Percentiles rank a stretch among this genome's conserved stretches.
Conservation (phyloP, 108 stramenopile genomes). For the Cyclotella kingstonii region DNA sequence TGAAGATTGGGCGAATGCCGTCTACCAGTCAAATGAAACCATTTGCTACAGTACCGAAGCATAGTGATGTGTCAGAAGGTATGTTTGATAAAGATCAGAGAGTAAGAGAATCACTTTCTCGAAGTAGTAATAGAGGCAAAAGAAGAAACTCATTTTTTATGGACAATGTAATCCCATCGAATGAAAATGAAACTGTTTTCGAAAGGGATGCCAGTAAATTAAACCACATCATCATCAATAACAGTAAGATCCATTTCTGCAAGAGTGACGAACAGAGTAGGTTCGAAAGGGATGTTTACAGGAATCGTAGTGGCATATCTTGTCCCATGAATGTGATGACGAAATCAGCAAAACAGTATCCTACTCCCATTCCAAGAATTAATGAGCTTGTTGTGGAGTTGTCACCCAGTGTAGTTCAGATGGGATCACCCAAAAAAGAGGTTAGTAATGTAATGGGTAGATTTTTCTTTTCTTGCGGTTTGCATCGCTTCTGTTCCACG, state of each 20-base stretch:
- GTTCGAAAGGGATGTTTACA: constrained; percentile 3
- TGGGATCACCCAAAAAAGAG: too few relatives aligned
- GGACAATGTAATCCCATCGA: not conserved
- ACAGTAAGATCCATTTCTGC: too few relatives aligned
- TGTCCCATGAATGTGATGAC: not conserved
- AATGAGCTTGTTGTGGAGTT: constrained; percentile 18
- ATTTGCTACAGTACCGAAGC: not conserved
- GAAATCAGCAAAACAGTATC: not conserved
- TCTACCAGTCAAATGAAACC: not conserved
- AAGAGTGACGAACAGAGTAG: too few relatives aligned
- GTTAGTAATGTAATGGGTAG: not conserved
- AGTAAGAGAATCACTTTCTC: not conserved
- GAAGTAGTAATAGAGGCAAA: too few relatives aligned
- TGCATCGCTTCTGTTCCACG: too few relatives aligned
- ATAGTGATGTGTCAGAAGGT: not conserved
- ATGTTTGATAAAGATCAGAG: constrained; percentile 2
- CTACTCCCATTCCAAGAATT: constrained; percentile 12
- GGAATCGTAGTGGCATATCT: constrained; percentile 10
- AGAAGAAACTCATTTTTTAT: too few relatives aligned
- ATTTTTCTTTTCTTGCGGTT: not conserved
- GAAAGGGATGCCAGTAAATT: not conserved
- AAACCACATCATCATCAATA: not conserved
- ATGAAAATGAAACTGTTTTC: not conserved
- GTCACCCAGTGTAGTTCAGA: constrained; percentile 6
- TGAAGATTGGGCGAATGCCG: constrained; percentile 11